These are phyloP conservation scores for Geotrichum phurueaensis DNA, from an alignment of 1,139 yeast species.

Conservation along the genomic window DNA sequence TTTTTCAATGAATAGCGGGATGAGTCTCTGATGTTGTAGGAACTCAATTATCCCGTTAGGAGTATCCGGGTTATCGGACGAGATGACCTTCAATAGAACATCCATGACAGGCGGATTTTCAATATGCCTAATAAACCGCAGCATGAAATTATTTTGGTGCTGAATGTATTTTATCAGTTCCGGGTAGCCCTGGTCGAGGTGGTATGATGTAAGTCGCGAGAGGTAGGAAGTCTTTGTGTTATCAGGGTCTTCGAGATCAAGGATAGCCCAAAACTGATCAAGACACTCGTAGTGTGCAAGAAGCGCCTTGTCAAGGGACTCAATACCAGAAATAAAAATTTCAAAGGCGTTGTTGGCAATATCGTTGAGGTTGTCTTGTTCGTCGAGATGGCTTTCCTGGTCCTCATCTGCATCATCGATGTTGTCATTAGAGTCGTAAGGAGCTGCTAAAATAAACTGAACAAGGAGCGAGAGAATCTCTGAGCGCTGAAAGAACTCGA, in stretches of 20 bases:
- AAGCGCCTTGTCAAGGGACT: slow-evolving; percentile 89
- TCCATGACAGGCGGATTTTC: slow-evolving; percentile 85
- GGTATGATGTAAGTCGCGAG: slow-evolving; percentile 89
- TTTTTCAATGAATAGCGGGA: slow-evolving; percentile 52
- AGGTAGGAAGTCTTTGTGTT: slow-evolving; percentile 82
- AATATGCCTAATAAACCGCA: slow-evolving; percentile 67
- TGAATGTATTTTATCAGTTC: slow-evolving; percentile 70
- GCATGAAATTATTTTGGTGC: slow-evolving; percentile 57
- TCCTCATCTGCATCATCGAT: slow-evolving; percentile 12
- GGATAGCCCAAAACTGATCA: slow-evolving; percentile 69
- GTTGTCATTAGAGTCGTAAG: slow-evolving; percentile 10
- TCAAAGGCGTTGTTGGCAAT: slow-evolving; percentile 88
- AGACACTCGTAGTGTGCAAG: slow-evolving; percentile 68
- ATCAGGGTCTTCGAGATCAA: slow-evolving; percentile 59
- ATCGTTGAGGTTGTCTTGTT: slow-evolving; percentile 43
- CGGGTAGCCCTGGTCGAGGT: slow-evolving; percentile 83
- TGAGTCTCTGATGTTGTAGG: slow-evolving; percentile 57
- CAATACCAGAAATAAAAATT: slow-evolving; percentile 82
- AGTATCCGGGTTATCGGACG: slow-evolving; percentile 73
- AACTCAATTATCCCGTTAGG: slow-evolving; percentile 70
- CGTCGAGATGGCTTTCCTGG: slow-evolving; percentile 20
- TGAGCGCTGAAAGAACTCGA: not conserved
- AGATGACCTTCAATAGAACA: slow-evolving; percentile 66
- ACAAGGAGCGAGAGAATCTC: not conserved
- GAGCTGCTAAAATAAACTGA: slow-evolving; percentile 6